phyloP scores from a whole-genome alignment of 129 eudicot genomes.

The Pulicaria dysenterica region DNA sequence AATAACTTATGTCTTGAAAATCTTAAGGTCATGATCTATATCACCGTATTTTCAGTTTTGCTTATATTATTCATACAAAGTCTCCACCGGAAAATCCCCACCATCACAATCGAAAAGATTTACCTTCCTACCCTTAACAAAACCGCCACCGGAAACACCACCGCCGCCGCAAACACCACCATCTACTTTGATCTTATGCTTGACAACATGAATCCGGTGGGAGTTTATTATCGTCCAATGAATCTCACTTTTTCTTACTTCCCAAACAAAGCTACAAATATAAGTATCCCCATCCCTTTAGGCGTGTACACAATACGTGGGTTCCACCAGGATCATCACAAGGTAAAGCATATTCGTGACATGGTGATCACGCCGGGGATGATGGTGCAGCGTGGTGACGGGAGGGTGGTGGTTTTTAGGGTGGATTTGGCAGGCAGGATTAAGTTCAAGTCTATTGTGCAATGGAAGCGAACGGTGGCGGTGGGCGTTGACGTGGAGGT shows the following conservation, averaged over 20 bases:
- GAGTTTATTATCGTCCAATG: conserved; percentile 34
- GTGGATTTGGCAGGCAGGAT: conserved; percentile 37
- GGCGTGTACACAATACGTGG: conserved; percentile 29
- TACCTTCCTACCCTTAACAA: conserved; percentile 29
- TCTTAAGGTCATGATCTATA: conserved; percentile 34
- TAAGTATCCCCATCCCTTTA: conserved; percentile 23
- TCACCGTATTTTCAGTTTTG: conserved; percentile 27
- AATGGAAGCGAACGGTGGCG: conserved; percentile 34
- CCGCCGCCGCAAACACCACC: conserved; percentile 6
- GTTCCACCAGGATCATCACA: conserved; percentile 35
- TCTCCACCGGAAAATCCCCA: conserved; percentile 35
- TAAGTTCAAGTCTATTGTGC: conserved; percentile 40
- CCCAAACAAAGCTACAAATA: conserved; percentile 17
- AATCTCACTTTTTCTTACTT: conserved; percentile 35
- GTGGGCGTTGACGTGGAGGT: conserved; percentile 35
- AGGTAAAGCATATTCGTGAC: conserved; percentile 27
- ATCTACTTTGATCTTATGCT: conserved; percentile 40
- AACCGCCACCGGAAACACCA: background rate
- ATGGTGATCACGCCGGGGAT: conserved; percentile 11
- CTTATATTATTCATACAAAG: conserved; percentile 42
- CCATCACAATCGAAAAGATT: conserved; percentile 26
- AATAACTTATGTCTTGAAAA: conserved; percentile 28
- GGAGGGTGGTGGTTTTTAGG: conserved; percentile 32
- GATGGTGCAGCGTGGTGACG: background rate
- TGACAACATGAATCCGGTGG: conserved; percentile 39